Evolutionary conservation across 1,284 basidiomycete genomes (phyloP).

Genomic region (Sporisorium iseilematis-ciliati): DNA sequence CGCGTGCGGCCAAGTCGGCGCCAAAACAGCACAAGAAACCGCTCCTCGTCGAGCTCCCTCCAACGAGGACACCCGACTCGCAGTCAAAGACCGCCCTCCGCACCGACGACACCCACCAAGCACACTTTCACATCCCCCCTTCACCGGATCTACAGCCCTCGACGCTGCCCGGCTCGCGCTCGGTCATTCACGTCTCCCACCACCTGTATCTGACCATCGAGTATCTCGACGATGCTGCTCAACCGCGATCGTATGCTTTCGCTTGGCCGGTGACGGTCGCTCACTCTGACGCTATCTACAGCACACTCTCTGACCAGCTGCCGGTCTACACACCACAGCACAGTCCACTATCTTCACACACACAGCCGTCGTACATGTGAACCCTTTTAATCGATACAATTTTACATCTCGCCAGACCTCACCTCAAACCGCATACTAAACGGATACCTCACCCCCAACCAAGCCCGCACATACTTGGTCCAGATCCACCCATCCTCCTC

Average conservation of each 20-base stretch:
- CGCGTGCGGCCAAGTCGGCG: background rate
- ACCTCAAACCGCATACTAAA: slow-evolving; percentile 28
- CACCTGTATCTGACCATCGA: slow-evolving; percentile 9
- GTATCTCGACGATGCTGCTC: background rate
- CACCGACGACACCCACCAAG: background rate
- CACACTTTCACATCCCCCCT: background rate
- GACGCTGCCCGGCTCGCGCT: background rate
- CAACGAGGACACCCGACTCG: too few species aligned
- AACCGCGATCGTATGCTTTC: background rate
- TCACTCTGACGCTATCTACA: slow-evolving; percentile 3
- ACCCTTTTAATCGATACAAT: too few species aligned
- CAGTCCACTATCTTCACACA: too few species aligned
- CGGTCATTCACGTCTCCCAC: slow-evolving; percentile 14
- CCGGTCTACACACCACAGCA: background rate
- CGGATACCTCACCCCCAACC: slow-evolving; percentile 27
- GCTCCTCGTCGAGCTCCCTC: background rate
- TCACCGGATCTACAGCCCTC: slow-evolving; percentile 7
- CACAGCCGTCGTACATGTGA: too few species aligned
- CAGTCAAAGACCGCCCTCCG: background rate
- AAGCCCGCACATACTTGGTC: slow-evolving; percentile 22
- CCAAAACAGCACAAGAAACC: slow-evolving; percentile 7
- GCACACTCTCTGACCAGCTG: background rate
- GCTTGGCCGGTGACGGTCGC: slow-evolving; percentile 14
- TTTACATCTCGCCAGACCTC: slow-evolving; percentile 11
- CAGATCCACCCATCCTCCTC: slow-evolving; percentile 21